phyloP scores from a whole-genome alignment of 495 filamentous ascomycete genomes.

The Venustampulla echinocandica region DNA sequence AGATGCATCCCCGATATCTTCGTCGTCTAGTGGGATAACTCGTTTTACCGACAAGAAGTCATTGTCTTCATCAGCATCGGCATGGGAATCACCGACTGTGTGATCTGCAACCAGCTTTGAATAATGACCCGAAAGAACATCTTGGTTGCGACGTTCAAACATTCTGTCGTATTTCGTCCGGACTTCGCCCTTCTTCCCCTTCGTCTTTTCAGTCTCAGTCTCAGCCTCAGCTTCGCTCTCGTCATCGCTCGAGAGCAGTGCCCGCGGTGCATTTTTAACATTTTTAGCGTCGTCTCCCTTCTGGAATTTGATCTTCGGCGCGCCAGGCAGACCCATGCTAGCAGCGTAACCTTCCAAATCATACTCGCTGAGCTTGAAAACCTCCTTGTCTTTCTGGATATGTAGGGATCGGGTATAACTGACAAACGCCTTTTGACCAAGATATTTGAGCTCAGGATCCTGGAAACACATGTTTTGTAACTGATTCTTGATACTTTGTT shows the following conservation, averaged over 20 bases:
- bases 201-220: too few species aligned
- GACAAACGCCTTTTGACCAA: constrained; percentile 92
- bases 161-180: constrained; percentile 93
- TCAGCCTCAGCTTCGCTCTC: constrained; percentile 34
- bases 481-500: constrained; percentile 71
- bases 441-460: constrained; percentile 86
- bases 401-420: constrained; percentile 76
- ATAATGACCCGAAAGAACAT: constrained; percentile 89
- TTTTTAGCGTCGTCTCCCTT: constrained; percentile 80
- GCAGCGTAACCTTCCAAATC: constrained; percentile 77
- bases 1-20: constrained; percentile 32
- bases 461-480: constrained; percentile 93
- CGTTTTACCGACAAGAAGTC: constrained; percentile 89
- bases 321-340: constrained; percentile 80
- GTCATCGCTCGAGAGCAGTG: constrained; percentile 43
- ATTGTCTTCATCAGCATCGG: constrained; percentile 53
- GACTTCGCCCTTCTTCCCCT: constrained; percentile 54
- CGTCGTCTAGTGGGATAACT: constrained; percentile 51
- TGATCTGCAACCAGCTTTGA: constrained; percentile 71
- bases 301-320: constrained; percentile 83
- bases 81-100: constrained; percentile 30
- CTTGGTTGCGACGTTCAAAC: constrained; percentile 91
- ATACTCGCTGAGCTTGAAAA: constrained; percentile 73
- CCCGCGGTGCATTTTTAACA: constrained; percentile 75
- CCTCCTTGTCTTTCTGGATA: constrained; percentile 85